These are phyloP conservation scores for Eucalyptus cloeziana DNA, from an alignment of 345 rosid genomes.

Conservation along the genomic window DNA sequence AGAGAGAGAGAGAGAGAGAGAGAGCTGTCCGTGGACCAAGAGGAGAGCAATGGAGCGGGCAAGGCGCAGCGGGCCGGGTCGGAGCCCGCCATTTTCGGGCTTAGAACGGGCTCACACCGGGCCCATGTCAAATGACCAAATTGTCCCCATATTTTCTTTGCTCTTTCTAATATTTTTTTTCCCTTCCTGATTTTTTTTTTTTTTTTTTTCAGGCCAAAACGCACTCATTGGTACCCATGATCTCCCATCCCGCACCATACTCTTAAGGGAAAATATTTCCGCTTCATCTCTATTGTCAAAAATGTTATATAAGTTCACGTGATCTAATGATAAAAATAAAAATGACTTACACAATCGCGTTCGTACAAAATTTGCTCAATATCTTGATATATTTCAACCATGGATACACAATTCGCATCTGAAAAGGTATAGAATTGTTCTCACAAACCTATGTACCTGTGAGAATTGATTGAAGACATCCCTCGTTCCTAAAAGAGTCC, in stretches of 20 bases:
- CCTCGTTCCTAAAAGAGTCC: not conserved
- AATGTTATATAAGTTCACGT: not conserved
- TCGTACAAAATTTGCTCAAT: not conserved
- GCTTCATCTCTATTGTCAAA: accelerated
- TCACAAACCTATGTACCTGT: not conserved
- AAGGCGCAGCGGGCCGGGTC: not conserved
- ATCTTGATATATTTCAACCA: not conserved
- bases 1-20: not conserved
- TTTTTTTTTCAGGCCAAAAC: not conserved
- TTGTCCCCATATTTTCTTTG: not conserved
- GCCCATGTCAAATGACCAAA: not conserved
- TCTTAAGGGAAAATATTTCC: accelerated
- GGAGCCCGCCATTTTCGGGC: not conserved
- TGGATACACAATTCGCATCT: not conserved
- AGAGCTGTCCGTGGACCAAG: not conserved
- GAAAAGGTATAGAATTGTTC: not conserved
- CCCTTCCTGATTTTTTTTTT: not conserved
- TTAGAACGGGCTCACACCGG: not conserved
- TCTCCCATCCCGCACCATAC: not conserved
- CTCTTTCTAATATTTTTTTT: not conserved
- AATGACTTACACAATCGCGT: accelerated
- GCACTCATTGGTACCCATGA: not conserved
- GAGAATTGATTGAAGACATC: not conserved
- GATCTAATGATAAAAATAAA: not conserved
- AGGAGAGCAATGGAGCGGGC: not conserved